Evolutionary conservation across 1,139 yeast species (phyloP).

Genomic region (Saccharomyces hybrid): DNA sequence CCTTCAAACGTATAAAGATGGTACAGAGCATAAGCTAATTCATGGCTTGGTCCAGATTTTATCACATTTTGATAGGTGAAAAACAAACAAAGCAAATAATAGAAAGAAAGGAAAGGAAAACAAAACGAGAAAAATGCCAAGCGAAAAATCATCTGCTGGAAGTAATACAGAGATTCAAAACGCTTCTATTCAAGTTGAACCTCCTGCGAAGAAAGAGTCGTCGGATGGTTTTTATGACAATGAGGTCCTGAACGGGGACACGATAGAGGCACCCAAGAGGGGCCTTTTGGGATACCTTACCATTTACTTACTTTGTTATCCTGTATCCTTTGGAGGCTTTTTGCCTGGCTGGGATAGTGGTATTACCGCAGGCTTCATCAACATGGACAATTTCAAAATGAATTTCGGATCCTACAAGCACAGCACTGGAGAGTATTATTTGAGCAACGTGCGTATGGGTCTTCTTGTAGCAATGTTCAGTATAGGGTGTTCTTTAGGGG

Average conservation of each 20-base stretch:
- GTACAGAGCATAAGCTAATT: too few relatives aligned
- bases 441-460: constrained; percentile 48
- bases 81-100: too few relatives aligned
- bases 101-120: too few relatives aligned
- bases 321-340: not conserved
- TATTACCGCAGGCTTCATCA: constrained; percentile 65
- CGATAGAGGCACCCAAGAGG: not conserved
- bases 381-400: constrained; percentile 51
- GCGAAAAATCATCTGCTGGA: too few relatives aligned
- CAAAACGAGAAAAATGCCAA: too few relatives aligned
- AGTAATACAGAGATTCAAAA: too few relatives aligned
- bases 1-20: too few relatives aligned
- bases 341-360: constrained; percentile 60
- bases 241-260: not conserved
- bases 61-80: too few relatives aligned
- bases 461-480: constrained; percentile 56
- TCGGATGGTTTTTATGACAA: not conserved
- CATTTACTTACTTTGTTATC: not conserved
- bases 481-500: constrained; percentile 60
- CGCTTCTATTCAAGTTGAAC: too few relatives aligned
- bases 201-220: too few relatives aligned
- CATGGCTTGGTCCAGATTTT: too few relatives aligned
- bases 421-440: constrained; percentile 30
- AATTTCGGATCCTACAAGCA: constrained; percentile 40
- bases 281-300: not conserved